Evolutionary conservation across 345 rosid species (phyloP).

Genomic region (Eucalyptus globulus): DNA sequence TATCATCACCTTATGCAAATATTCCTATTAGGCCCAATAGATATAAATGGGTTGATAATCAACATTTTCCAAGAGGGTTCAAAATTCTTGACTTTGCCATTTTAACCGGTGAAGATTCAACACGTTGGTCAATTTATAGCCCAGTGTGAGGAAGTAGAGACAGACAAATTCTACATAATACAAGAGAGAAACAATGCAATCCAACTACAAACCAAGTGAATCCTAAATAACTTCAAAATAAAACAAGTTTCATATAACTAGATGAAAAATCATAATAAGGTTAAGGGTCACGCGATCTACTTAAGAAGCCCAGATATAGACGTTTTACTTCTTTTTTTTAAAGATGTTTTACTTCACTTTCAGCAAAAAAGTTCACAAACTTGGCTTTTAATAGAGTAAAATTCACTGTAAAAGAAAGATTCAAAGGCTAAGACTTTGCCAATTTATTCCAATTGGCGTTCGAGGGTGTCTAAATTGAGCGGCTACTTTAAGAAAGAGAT

Average conservation of each 20-base stretch:
- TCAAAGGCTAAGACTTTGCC: neutral
- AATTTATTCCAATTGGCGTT: neutral
- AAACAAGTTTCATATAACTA: too few species aligned
- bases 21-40: neutral
- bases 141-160: neutral
- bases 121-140: neutral
- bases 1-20: neutral
- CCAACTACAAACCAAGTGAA: too few species aligned
- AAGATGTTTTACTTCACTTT: neutral
- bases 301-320: neutral
- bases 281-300: neutral
- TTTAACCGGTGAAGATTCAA: neutral
- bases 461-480: neutral
- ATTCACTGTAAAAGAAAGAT: neutral
- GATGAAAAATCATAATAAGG: too few species aligned
- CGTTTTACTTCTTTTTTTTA: neutral
- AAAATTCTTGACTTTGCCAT: neutral
- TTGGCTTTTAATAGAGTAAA: neutral
- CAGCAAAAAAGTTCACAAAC: neutral
- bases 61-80: neutral
- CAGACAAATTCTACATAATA: neutral
- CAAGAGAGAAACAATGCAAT: too few species aligned
- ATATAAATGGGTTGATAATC: neutral
- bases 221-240: too few species aligned
- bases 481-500: neutral